A percentile compares a stretch with the other conserved stretches of the same genome.
Evolutionary conservation across 257 asterid genomes (phyloP).

Genomic region (Petrea volubilis): DNA sequence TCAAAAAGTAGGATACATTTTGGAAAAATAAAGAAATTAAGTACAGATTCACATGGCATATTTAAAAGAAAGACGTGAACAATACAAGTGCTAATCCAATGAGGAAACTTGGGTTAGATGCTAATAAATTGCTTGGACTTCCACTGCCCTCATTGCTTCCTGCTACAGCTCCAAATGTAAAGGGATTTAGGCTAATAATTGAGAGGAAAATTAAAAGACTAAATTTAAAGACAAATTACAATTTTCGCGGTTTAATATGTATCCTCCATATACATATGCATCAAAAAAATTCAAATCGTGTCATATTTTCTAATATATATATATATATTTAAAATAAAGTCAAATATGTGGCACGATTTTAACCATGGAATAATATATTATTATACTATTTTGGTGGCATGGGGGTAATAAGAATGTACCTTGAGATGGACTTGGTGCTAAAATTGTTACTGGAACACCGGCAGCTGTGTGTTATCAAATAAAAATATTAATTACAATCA

Average conservation of each 20-base stretch:
- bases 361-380: no score
- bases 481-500: background rate
- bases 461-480: constrained; percentile 23
- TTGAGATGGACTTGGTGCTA: constrained; percentile 23
- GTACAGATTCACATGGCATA: background rate
- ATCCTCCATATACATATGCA: no score
- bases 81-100: constrained; percentile 19
- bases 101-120: constrained; percentile 6
- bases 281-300: no score
- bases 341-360: no score
- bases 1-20: no score
- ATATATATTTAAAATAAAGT: no score
- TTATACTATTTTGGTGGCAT: background rate
- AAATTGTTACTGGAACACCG: constrained; percentile 43
- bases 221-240: background rate
- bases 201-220: background rate
- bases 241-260: no score
- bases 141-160: constrained; percentile 16
- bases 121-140: constrained; percentile 9
- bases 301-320: no score
- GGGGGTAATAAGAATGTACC: constrained; percentile 18
- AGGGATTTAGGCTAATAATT: background rate
- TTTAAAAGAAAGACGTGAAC: background rate
- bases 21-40: background rate
- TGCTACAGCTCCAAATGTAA: constrained; percentile 5